These are phyloP conservation scores for Cyberlindnera suaveolens DNA, from an alignment of 805 yeast species.

Conservation along the genomic window DNA sequence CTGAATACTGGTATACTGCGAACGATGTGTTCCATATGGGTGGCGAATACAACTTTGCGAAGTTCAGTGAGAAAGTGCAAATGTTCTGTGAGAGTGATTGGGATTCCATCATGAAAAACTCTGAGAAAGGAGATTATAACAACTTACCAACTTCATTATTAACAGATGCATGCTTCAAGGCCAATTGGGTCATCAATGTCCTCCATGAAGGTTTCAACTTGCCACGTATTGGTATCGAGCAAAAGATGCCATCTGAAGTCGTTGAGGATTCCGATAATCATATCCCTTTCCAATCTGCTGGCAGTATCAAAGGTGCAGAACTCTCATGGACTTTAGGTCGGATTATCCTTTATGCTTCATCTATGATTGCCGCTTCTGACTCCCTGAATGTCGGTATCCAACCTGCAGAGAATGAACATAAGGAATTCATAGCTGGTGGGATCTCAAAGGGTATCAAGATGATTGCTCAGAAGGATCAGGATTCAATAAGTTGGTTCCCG, in stretches of 20 bases:
- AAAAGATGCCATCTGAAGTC: conserved; percentile 21
- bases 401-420: conserved; percentile 21
- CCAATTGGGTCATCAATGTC: conserved; percentile 87
- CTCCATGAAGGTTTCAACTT: conserved; percentile 89
- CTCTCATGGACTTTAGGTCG: conserved; percentile 95
- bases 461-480: conserved; percentile 3
- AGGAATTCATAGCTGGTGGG: conserved; percentile 18
- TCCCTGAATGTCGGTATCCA: conserved; percentile 15
- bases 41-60: conserved; percentile 76
- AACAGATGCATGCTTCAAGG: conserved; percentile 83
- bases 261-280: conserved; percentile 25
- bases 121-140: conserved; percentile 50
- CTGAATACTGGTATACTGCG: conserved; percentile 97
- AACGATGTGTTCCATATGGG: conserved; percentile 85
- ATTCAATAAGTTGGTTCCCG: conserved; percentile 3
- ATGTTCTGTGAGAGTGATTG: conserved; percentile 76
- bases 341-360: conserved; percentile 75
- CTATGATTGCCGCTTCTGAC: conserved; percentile 25
- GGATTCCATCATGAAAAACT: conserved; percentile 46
- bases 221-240: conserved; percentile 62
- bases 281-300: conserved; percentile 77
- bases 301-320: conserved; percentile 75
- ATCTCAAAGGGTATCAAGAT: conserved; percentile 3
- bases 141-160: conserved; percentile 51
- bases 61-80: conserved; percentile 59